Evolutionary conservation across 192 early-diverging fungal genomes (phyloP), one percentile per base, ranked within the genome.

Genomic region (Coemansia sp.): DNA sequence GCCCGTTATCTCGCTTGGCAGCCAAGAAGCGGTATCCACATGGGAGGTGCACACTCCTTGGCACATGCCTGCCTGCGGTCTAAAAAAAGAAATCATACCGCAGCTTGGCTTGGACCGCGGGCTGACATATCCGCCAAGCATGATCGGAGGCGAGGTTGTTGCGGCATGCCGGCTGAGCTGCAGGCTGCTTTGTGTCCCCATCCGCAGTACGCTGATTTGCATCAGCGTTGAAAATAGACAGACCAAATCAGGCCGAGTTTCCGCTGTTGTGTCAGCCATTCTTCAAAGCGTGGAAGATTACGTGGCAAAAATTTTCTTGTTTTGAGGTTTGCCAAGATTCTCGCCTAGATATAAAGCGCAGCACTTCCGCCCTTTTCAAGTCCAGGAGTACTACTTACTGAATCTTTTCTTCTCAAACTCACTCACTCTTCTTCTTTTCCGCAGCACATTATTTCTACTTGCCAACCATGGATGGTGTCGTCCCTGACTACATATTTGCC

Each of bases 401-500:
- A 31, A 33, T 60, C 33, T 9, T n/a, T 16, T 47, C 60, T 53
- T 8, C 33, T 16, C 64, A 15, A 46, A 53, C 11, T 3, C 40
- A 16, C 44, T 3, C 22, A 16, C 29, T 16, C 10, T 15, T 22
- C n/a, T 52, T 27, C 11, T 49, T 20, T n/a, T 60, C 39, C 53
- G 18, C 38, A 39, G 18, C 47, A 57, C 10, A 4, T 34, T 27
- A 49, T 29, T 18, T 24, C 5, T 27, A 44, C 38, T 53, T 13
- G 27, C 53, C 44, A 52, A 7, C 47, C 36, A 83, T 83, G 81
- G 68, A 79, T 36, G 64, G 31, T 58, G 44, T 64, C 12, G 74
- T 84, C 3, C 82, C 82, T 20, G 82, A 84, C 62, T 84, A 76
- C 39, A 76, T 84, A 20, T 76, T 84, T 27, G 73, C 74, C 65